A percentile compares a stretch with the other conserved stretches of the same genome.
phyloP scores from a whole-genome alignment of 768 basidiomycete species.

The Tricholoma sp. region DNA sequence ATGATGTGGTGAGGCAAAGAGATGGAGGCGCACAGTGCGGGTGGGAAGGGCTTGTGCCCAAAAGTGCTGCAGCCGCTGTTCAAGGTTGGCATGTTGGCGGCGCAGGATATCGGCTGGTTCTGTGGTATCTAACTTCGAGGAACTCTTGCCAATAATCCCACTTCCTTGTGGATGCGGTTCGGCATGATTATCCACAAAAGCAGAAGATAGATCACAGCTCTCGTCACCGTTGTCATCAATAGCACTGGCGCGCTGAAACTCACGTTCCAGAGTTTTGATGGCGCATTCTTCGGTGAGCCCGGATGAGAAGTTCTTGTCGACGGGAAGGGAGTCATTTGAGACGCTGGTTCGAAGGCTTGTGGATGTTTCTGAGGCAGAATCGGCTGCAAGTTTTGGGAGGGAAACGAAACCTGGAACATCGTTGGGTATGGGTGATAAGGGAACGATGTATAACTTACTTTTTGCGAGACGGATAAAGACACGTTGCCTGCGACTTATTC shows the following conservation, averaged over 20 bases:
- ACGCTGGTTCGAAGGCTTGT: slow-evolving; percentile 17
- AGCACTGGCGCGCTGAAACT: slow-evolving; percentile 36
- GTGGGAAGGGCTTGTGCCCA: slow-evolving; percentile 70
- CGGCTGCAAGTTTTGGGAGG: slow-evolving; percentile 52
- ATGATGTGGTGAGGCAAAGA: slow-evolving; percentile 41
- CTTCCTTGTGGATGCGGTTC: neutral
- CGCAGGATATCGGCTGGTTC: slow-evolving; percentile 31
- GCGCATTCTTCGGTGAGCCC: slow-evolving; percentile 55
- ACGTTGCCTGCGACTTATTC: slow-evolving; percentile 66
- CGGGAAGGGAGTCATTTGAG: slow-evolving; percentile 49
- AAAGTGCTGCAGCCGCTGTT: slow-evolving; percentile 70
- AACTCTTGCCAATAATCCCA: neutral
- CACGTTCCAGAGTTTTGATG: slow-evolving; percentile 48
- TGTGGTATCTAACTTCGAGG: slow-evolving; percentile 7
- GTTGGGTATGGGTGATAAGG: neutral
- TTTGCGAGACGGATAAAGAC: slow-evolving; percentile 76
- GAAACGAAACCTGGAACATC: slow-evolving; percentile 58
- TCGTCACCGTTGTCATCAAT: neutral
- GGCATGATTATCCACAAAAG: neutral
- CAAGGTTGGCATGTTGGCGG: slow-evolving; percentile 68
- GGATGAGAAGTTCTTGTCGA: slow-evolving; percentile 47
- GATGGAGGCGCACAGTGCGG: slow-evolving; percentile 56
- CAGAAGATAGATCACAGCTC: neutral
- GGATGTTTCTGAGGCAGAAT: slow-evolving; percentile 11
- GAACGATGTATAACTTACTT: slow-evolving; percentile 34